These are phyloP conservation scores for Cylindrotheca closterium DNA, from an alignment of 108 stramenopile species.

Conservation along the genomic window DNA sequence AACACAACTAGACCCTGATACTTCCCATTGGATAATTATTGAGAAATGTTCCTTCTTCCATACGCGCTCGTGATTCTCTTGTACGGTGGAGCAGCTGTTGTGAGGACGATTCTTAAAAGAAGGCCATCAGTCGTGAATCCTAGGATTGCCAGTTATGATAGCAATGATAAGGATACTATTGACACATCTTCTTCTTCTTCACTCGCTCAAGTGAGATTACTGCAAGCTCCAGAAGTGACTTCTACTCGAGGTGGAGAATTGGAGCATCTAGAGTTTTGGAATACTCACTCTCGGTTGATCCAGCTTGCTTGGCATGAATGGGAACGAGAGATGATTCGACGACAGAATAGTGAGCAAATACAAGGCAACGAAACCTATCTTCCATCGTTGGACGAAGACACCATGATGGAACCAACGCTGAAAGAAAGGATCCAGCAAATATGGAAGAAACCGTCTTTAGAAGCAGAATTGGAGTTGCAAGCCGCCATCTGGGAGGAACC, in stretches of 20 bases:
- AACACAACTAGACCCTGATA: no score
- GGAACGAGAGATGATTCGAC: conserved; percentile 1
- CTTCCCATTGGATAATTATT: no score
- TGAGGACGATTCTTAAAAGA: no score
- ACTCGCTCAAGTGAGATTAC: background rate
- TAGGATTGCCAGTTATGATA: no score
- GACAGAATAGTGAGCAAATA: background rate
- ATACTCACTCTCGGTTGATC: conserved; percentile 28
- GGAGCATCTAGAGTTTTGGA: conserved; percentile 43
- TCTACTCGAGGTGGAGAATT: conserved; percentile 9
- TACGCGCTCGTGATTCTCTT: no score
- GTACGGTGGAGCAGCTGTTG: no score
- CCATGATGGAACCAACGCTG: conserved; percentile 24
- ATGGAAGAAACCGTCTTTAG: conserved; percentile 27
- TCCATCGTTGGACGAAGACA: conserved; percentile 12
- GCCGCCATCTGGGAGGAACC: conserved; percentile 2
- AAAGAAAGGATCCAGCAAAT: conserved; percentile 20
- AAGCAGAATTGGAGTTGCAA: conserved; percentile 28
- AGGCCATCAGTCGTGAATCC: no score
- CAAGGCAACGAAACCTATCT: background rate
- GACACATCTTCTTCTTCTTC: background rate
- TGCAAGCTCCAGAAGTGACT: background rate
- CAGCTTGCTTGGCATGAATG: conserved; percentile 51
- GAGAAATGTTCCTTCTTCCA: no score
- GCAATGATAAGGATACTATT: no score